Conservation (phyloP, 257 asterid species). For the Petunia axillaris region DNA sequence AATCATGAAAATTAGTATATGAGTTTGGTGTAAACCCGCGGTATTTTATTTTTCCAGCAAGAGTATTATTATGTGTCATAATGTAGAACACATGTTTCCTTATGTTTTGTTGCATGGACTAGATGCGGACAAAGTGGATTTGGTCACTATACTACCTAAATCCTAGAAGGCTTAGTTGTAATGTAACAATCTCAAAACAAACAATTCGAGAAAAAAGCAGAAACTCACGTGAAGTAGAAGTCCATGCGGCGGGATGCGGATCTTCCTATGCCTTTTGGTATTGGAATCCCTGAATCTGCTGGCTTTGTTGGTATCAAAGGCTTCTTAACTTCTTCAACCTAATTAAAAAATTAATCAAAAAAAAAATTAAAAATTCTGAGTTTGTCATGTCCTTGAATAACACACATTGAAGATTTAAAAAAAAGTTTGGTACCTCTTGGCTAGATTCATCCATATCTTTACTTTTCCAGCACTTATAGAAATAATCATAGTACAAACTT, state of each 20-base stretch:
- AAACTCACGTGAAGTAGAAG: conserved; percentile 65
- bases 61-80: too few species aligned
- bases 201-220: background rate
- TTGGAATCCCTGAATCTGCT: conserved; percentile 58
- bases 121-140: too few species aligned
- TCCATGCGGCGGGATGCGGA: conserved; percentile 41
- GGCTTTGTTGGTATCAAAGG: conserved; percentile 52
- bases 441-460: conserved; percentile 31
- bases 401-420: too few species aligned
- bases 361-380: background rate
- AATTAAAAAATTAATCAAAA: background rate
- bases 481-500: conserved; percentile 71
- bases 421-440: conserved; percentile 48
- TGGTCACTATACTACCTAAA: background rate
- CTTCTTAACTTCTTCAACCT: conserved; percentile 64
- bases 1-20: too few species aligned
- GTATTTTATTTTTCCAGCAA: too few species aligned
- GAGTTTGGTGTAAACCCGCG: too few species aligned
- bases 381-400: background rate
- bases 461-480: conserved; percentile 42
- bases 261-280: conserved; percentile 47
- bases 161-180: background rate
- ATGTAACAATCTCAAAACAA: background rate
- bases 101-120: too few species aligned
- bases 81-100: too few species aligned